Base-by-base conservation (phyloP, 1,284 basidiomycete genomes). In the Cryptococcus hybrid region DNA sequence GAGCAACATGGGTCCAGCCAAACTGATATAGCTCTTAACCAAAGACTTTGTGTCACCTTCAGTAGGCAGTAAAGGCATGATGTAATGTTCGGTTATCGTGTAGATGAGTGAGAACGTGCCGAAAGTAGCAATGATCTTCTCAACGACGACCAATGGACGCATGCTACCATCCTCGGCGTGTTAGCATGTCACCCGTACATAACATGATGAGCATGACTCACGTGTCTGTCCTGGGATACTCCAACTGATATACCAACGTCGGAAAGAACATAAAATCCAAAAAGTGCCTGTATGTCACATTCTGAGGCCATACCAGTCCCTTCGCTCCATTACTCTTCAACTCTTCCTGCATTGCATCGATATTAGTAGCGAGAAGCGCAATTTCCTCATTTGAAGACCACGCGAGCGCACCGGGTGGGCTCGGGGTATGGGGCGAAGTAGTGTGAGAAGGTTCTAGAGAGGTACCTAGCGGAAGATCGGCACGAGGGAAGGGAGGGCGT, bases 41-140 rank as follows among this genome's bases (percentile, higher is more conserved):
- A 94, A 86, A 5, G 88, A 88, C 9, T 15, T 13, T 7, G 50
- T 38, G 68, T 90, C 71, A 30, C 84, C 63, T 0, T 84, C 82
- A 45, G 83, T 86, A 3, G 87, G 88, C 34, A 86, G 86, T 55
- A 86, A 84, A 0, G 92, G 90, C 51, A 93, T 81, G 72, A 99
- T 98, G 74, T 93, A 95, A 57, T 88, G 89, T 75, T 98, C 94
- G 18, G 92, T 94, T 58, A 96, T 86, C 38, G 66, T 87, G 75
- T 92, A 92, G 54, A 98, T 84, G 40, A 98, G 83, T 2, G 88
- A 88, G 78, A 99, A 98, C 1, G 94, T 97, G 47, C 95, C 95
- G 71, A 97, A 92, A 3, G 92, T 94, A 34, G 94, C 95, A 3
- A 90, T 84, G 0, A 89, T 89, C 82, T 98, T 98, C 77, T 99